Conservation (phyloP, 1,284 basidiomycete species). For the Marasmius oreades region DNA sequence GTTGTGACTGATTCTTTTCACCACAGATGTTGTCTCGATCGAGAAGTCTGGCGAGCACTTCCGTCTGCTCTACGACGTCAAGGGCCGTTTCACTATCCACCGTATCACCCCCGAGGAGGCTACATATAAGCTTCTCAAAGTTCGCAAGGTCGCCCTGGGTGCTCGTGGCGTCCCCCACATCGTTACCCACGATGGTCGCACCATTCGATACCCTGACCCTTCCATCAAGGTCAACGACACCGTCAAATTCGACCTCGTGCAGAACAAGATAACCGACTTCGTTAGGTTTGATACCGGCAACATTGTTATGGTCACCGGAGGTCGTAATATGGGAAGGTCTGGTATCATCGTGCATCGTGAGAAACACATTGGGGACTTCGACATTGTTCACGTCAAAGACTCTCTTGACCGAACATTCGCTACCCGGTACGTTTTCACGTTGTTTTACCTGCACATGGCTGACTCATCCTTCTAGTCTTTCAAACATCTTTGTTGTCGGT, state of each 20-base stretch:
- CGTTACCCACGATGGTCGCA: constrained; percentile 99
- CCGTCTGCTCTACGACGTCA: constrained; percentile 98
- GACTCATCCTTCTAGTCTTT: constrained; percentile 56
- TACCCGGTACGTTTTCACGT: constrained; percentile 70
- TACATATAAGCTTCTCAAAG: constrained; percentile 97
- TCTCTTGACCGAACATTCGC: constrained; percentile 94
- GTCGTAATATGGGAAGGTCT: constrained; percentile 98
- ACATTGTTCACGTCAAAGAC: constrained; percentile 97
- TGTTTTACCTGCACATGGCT: background rate
- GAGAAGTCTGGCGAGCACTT: constrained; percentile 99
- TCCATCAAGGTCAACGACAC: constrained; percentile 96
- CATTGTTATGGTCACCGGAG: constrained; percentile 97
- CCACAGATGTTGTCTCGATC: constrained; percentile 89
- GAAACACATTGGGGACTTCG: constrained; percentile 97
- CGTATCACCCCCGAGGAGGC: constrained; percentile 99
- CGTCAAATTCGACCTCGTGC: constrained; percentile 94
- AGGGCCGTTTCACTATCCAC: constrained; percentile 99
- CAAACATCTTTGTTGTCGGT: constrained; percentile 98
- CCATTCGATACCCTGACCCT: constrained; percentile 99
- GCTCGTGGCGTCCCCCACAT: constrained; percentile 94
- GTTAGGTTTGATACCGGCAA: constrained; percentile 98
- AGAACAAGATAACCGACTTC: constrained; percentile 92
- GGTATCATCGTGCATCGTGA: constrained; percentile 96
- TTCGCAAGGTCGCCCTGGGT: constrained; percentile 89
- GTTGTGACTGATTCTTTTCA: constrained; percentile 5